Evolutionary conservation across 2,329 filamentous ascomycete species (phyloP), one percentile per base, ranked within the genome.

Genomic region (Fusarium kyushuense): DNA sequence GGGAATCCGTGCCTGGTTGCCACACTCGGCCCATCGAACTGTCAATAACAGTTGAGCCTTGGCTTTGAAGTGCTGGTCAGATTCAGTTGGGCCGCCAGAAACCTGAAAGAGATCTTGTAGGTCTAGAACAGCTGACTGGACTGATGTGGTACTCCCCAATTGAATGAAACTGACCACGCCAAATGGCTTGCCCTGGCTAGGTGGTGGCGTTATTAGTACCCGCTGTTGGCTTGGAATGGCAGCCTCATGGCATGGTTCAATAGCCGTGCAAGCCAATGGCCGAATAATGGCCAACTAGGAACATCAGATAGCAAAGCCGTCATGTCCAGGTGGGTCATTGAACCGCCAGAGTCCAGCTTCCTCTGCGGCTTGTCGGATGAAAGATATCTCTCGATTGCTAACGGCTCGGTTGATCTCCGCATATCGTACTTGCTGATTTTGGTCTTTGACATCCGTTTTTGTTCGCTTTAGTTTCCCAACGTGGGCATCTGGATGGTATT

Each of bases 401-500:
- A 74, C 72, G 87, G 82, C n/a, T 35, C 92, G 87, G 76, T 96
- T 95, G 74, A 96, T 92, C 40, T 96, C 92, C 19, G 84, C 83
- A 78, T 95, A 96, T 32, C 91, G 82, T 6, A 90, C 83, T 60
- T 85, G 80, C 6, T 82, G 79, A 17, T 67, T 53, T 88, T 81
- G 83, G 59, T 86, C 79, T 5, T 59, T 66, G 11, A 62, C 46
- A n/a, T 65, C 69, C 14, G 41, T 3, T 27, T 67, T 78, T 16
- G 49, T 57, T 33, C 73, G 68, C 70, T 80, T 87, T 54, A 83
- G 81, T 80, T 93, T 95, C 5, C 93, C 93, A 1, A 96, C 93
- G 76, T 96, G 89, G 0, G 92, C 93, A 67, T 91, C 87, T 0
- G 92, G 92, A 65, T 89, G 89, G 74, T 96, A 96, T 79, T 96